Base-by-base conservation (phyloP, 805 yeast species). In the Saccharomycopsis sp. region DNA sequence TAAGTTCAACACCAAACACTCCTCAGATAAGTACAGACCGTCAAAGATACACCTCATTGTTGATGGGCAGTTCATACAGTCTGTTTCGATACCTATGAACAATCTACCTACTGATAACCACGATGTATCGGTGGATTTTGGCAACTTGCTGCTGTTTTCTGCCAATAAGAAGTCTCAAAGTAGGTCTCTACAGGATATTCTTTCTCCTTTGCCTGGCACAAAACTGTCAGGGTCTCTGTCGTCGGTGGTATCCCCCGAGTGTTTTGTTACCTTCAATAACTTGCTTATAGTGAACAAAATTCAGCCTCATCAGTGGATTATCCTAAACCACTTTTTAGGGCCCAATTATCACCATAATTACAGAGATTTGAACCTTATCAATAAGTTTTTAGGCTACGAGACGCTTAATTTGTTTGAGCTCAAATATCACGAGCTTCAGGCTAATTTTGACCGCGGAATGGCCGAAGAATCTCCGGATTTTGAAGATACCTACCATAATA, bases 261-360 rank as follows among this genome's bases (percentile, higher is more conserved):
- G 40, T 16, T 56, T 16, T 21, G 55, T 61, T 5, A 24, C 51
- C 2, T 54, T 61, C 46, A 51, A 47, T 44, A 80, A 74, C 59
- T 62, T 81, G 1, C 61, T 75, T 12, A 60, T 82, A 0, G 62
- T 81, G 15, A 72, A 72, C 50, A 67, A 64, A 2, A 62, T 68
- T 1, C 70, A 75, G 34, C 67, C 77, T 0, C 67, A 69, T 47
- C 83, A 80, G 57, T 84, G 89, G 89, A 70, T 82, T 0, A 66
- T 71, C 24, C 61, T 80, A 2, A 70, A 83, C 0, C 77, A 73
- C 61, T 70, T 70, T 54, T 65, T 84, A 20, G 84, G 81, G 0
- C 77, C 74, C 48, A 70, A 70, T n/a, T 83, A 84, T 74, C 71
- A 78, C 15, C 80, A 78, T 12, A 64, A 71, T n/a, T 74, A 66